Percentiles rank a stretch among this genome's conserved stretches.
Conservation (phyloP, 1,139 yeast genomes). For the Diutina pseudorugosa region DNA sequence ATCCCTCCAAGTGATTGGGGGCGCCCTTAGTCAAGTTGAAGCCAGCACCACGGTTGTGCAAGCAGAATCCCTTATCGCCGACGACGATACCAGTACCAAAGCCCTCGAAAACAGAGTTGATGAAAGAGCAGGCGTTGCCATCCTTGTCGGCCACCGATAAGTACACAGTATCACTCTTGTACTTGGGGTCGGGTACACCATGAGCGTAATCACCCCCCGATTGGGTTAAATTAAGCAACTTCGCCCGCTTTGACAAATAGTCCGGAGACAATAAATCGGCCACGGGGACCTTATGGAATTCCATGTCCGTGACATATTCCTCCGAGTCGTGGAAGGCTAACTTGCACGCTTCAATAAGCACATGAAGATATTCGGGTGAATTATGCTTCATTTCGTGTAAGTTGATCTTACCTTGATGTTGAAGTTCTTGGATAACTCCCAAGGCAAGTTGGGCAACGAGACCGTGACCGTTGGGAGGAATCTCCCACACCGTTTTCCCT, state of each 20-base stretch:
- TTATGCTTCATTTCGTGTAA: slow-evolving; percentile 44
- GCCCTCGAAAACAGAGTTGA: slow-evolving; percentile 58
- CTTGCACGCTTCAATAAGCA: slow-evolving; percentile 58
- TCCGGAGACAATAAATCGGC: slow-evolving; percentile 23
- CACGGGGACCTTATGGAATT: slow-evolving; percentile 25
- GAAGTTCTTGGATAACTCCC: slow-evolving; percentile 50
- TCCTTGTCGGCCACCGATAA: slow-evolving; percentile 56
- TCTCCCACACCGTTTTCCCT: slow-evolving; percentile 48
- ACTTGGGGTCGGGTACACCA: slow-evolving; percentile 45
- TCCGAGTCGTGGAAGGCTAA: slow-evolving; percentile 70
- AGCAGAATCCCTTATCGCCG: slow-evolving; percentile 52
- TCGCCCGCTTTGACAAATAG: slow-evolving; percentile 40
- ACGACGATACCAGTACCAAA: slow-evolving; percentile 71
- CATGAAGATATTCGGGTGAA: slow-evolving; percentile 59
- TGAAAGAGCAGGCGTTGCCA: slow-evolving; percentile 77
- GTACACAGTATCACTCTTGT: slow-evolving; percentile 68
- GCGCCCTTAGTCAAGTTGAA: slow-evolving; percentile 51
- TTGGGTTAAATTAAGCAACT: slow-evolving; percentile 33
- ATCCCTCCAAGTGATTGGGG: slow-evolving; percentile 52
- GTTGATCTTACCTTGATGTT: slow-evolving; percentile 32
- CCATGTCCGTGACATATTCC: slow-evolving; percentile 56
- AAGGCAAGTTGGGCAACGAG: slow-evolving; percentile 58
- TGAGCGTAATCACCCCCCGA: neutral
- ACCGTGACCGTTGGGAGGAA: slow-evolving; percentile 80
- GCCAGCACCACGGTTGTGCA: slow-evolving; percentile 71